A percentile compares a stretch with the other conserved stretches of the same genome.
Conservation (phyloP, 805 yeast species). For the Candida berthetii region DNA sequence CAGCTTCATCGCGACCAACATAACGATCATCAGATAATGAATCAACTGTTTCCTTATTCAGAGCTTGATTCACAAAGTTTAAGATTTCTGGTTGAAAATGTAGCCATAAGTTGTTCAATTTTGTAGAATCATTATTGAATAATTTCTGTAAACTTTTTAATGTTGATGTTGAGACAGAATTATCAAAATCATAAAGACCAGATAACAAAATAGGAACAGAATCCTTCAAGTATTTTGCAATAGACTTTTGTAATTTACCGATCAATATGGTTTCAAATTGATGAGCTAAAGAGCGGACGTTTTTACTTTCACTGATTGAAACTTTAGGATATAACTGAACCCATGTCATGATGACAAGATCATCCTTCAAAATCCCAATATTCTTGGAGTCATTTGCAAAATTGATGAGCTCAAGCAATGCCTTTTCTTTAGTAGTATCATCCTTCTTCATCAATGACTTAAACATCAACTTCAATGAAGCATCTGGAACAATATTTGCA, state of each 20-base stretch:
- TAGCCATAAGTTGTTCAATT: constrained; percentile 53
- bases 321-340: constrained; percentile 78
- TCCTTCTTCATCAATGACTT: constrained; percentile 76
- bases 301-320: constrained; percentile 62
- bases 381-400: constrained; percentile 19
- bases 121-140: constrained; percentile 50
- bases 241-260: constrained; percentile 42
- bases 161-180: constrained; percentile 48
- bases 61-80: constrained; percentile 43
- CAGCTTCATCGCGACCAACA: constrained; percentile 58
- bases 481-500: constrained; percentile 40
- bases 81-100: constrained; percentile 52
- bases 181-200: constrained; percentile 68
- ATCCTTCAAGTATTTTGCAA: constrained; percentile 62
- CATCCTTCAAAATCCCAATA: constrained; percentile 35
- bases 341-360: constrained; percentile 57
- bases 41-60: constrained; percentile 51
- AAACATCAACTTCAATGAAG: constrained; percentile 56
- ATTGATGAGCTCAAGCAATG: constrained; percentile 47
- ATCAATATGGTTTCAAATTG: constrained; percentile 56
- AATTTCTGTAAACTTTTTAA: constrained; percentile 38
- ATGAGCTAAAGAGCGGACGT: constrained; percentile 58
- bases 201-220: constrained; percentile 68
- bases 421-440: constrained; percentile 79
- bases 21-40: constrained; percentile 73